phyloP scores from a whole-genome alignment of 371 early-diverging fungal species.

The Coemansia sp. region DNA sequence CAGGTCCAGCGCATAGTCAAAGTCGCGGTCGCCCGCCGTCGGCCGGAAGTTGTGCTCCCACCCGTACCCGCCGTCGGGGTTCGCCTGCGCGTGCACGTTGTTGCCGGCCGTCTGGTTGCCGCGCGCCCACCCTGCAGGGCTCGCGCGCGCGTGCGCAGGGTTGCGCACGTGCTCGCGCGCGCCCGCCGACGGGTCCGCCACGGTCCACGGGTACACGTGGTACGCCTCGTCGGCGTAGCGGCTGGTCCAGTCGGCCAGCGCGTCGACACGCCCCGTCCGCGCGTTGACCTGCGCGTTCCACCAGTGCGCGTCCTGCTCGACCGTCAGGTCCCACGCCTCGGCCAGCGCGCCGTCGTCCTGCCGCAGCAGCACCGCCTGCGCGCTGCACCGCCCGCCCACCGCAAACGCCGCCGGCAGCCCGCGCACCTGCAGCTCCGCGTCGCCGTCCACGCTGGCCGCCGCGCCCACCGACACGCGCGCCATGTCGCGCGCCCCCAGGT shows the following conservation, averaged over 20 bases:
- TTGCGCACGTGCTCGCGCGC: slow-evolving; percentile 63
- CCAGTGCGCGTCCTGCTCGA: slow-evolving; percentile 90
- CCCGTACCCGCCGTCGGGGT: slow-evolving; percentile 55
- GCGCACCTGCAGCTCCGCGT: slow-evolving; percentile 42
- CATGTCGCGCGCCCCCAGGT: slow-evolving; percentile 27
- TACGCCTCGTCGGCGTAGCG: slow-evolving; percentile 60
- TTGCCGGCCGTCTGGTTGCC: slow-evolving; percentile 78
- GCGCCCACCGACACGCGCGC: slow-evolving; percentile 15
- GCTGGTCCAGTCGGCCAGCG: slow-evolving; percentile 86
- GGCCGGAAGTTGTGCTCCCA: slow-evolving; percentile 83
- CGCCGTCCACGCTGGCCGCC: slow-evolving; percentile 35
- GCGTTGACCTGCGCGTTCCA: slow-evolving; percentile 83
- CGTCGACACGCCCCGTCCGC: slow-evolving; percentile 64
- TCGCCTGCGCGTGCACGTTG: slow-evolving; percentile 78
- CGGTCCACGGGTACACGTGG: slow-evolving; percentile 85
- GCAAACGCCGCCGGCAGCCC: slow-evolving; percentile 62
- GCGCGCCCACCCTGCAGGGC: slow-evolving; percentile 56
- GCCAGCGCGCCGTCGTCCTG: slow-evolving; percentile 56
- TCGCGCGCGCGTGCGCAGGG: slow-evolving; percentile 69
- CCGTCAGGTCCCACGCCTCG: slow-evolving; percentile 83
- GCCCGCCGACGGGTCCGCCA: slow-evolving; percentile 79
- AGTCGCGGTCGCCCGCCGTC: slow-evolving; percentile 59
- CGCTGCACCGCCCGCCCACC: slow-evolving; percentile 56
- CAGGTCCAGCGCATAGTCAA: slow-evolving; percentile 78
- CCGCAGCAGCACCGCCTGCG: slow-evolving; percentile 42